phyloP scores from a whole-genome alignment of 495 filamentous ascomycete genomes.

The Daldinia decipiens region DNA sequence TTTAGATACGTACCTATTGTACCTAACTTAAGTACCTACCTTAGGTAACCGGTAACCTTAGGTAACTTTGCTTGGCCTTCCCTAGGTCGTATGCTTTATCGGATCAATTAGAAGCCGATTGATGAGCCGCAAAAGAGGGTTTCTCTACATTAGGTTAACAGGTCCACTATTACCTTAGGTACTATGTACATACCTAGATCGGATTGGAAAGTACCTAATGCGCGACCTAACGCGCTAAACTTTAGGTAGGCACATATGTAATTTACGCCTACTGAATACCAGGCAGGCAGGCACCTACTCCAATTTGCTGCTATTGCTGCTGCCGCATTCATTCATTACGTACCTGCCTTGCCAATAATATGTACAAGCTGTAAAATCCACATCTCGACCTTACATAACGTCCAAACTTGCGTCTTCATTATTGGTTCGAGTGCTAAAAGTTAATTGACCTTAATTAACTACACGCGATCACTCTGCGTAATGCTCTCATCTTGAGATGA shows the following conservation, averaged over 20 bases:
- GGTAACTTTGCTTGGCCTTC: background rate
- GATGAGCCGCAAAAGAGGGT: constrained; percentile 15
- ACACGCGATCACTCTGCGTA: background rate
- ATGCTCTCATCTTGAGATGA: constrained; percentile 16
- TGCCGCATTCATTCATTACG: constrained; percentile 10
- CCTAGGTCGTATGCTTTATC: background rate
- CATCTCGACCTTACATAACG: background rate
- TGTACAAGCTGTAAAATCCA: background rate
- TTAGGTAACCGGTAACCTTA: too few relatives aligned
- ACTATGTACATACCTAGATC: too few relatives aligned
- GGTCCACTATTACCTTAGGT: too few relatives aligned
- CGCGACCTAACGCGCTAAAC: too few relatives aligned
- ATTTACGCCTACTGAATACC: background rate
- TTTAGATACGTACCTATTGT: background rate
- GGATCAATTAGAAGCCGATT: constrained; percentile 30
- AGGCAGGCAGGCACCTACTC: background rate
- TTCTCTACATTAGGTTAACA: too few relatives aligned
- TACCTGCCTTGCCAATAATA: constrained; percentile 2
- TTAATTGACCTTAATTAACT: constrained; percentile 3
- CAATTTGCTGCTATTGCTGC: background rate
- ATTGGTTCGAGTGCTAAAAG: constrained; percentile 7
- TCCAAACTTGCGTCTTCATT: constrained; percentile 1
- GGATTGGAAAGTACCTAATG: too few relatives aligned
- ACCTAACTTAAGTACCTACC: too few relatives aligned
- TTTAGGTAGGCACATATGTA: background rate